Conservation (phyloP, 2,329 filamentous ascomycete genomes). For the Fonsecaea erecta region DNA sequence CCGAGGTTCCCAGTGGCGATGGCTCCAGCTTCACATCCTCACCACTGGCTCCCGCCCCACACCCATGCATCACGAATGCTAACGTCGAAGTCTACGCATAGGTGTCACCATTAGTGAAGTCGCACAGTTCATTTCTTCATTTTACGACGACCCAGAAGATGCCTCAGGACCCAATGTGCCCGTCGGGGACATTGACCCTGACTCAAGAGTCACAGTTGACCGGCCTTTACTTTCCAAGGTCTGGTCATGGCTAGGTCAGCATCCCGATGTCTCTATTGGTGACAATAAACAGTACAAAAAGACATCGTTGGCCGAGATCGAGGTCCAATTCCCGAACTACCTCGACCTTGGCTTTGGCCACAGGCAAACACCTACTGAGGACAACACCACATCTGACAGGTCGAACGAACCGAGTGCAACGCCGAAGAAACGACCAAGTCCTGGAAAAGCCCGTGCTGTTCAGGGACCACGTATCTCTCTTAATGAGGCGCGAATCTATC, state of each 20-base stretch:
- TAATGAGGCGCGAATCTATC: conserved; percentile 62
- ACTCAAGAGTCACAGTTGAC: conserved; percentile 46
- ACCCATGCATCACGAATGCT: conserved; percentile 13
- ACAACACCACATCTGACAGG: neutral
- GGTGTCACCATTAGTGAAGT: conserved; percentile 39
- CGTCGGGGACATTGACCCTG: neutral
- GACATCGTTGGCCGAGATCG: conserved; percentile 48
- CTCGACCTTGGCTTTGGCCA: conserved; percentile 7
- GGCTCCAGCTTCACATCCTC: neutral
- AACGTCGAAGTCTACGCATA: conserved; percentile 1
- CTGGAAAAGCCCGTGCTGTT: neutral
- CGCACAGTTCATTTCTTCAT: conserved; percentile 43
- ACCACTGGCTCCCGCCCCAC: conserved; percentile 30
- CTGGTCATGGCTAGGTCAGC: conserved; percentile 62
- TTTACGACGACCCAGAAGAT: conserved; percentile 42
- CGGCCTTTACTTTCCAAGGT: conserved; percentile 57
- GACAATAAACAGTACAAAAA: conserved; percentile 48
- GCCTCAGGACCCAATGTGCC: conserved; percentile 19
- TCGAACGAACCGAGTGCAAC: conserved; percentile 4
- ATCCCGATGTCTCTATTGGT: conserved; percentile 61
- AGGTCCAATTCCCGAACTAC: conserved; percentile 38
- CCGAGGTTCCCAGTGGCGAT: conserved; percentile 9
- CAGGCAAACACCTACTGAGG: neutral
- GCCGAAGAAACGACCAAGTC: neutral
- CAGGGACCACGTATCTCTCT: conserved; percentile 50